Evolutionary conservation across 768 basidiomycete species (phyloP), one percentile per base, ranked within the genome.

Genomic region (Porphyrellus cyaneotinctus): DNA sequence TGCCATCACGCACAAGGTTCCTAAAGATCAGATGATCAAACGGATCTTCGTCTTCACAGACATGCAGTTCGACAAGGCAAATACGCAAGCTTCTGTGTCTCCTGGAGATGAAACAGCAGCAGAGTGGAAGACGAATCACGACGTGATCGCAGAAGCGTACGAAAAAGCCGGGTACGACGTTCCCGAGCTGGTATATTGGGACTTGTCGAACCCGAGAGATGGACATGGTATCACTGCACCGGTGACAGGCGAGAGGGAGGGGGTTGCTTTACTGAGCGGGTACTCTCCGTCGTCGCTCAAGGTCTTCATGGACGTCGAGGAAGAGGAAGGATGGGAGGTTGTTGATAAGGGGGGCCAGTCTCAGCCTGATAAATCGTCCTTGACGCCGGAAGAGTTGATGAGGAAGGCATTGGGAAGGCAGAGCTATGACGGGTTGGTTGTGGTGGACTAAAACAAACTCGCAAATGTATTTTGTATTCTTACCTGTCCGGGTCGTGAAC

Each of bases 151-250:
- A 64, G 62, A 69, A 52, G 81, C 75, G 61, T 90, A 82, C 57
- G 61, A 62, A 42, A 65, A 74, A 53, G 84, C 81, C 6, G 87
- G 87, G 52, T 89, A 89, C 58, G 80, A 85, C 53, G 65, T 88
- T 24, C 88, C 87, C 17, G 75, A 88, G 70, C 74, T 90, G 46
- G 83, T 89, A 32, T 89, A 78, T 64, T 88, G 87, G 87, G 75
- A 88, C 63, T 65, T 88, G 63, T 65, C 67, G 4, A 57, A 54
- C 1, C 51, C 63, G 1, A 49, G 47, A 41, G 51, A 52, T 18
- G 53, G 58, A 28, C 38, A 54, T 23, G 52, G 31, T n/a, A 53
- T 57, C 38, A 75, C 76, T 43, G 69, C 69, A 10, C 84, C 85
- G 39, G 81, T 81, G 24, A 70, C 71, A 43, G 74, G 71, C n/a